phyloP scores from a whole-genome alignment of 352 stramenopile species.

The Pythium utonaiense region DNA sequence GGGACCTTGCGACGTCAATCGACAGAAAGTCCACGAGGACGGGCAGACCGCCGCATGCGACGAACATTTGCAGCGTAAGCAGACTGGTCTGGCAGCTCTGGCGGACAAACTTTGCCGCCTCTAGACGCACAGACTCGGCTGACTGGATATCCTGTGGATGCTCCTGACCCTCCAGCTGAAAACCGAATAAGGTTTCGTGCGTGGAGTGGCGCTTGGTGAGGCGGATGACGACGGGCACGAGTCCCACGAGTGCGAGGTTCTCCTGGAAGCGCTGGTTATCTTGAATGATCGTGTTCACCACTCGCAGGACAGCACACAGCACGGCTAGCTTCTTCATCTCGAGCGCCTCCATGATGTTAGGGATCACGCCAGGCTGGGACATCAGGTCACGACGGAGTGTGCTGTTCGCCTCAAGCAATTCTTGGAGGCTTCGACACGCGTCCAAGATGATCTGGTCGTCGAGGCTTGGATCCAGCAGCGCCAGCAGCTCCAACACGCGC shows the following conservation, averaged over 20 bases:
- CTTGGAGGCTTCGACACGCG: constrained; percentile 59
- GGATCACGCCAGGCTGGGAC: constrained; percentile 89
- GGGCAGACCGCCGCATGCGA: constrained; percentile 87
- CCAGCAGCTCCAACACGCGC: constrained; percentile 72
- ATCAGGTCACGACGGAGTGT: constrained; percentile 77
- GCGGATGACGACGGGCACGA: constrained; percentile 91
- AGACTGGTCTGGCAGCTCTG: constrained; percentile 87
- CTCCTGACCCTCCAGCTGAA: not conserved
- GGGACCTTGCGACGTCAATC: constrained; percentile 22
- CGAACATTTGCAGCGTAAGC: constrained; percentile 91
- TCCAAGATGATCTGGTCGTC: constrained; percentile 85
- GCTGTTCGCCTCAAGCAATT: constrained; percentile 77
- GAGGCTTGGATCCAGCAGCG: constrained; percentile 79
- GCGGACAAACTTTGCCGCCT: constrained; percentile 86
- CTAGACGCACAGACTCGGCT: constrained; percentile 58
- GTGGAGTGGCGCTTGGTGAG: constrained; percentile 52
- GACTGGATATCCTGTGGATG: constrained; percentile 24
- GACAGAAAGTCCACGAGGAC: constrained; percentile 83
- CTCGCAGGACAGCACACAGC: constrained; percentile 75
- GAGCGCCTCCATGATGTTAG: constrained; percentile 91
- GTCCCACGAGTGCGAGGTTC: constrained; percentile 86
- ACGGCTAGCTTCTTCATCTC: constrained; percentile 91
- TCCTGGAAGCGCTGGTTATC: constrained; percentile 90
- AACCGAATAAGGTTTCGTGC: constrained; percentile 2
- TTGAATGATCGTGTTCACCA: constrained; percentile 90